Evolutionary conservation across 2,329 filamentous ascomycete species (phyloP), one percentile per base, ranked within the genome.

Genomic region (Colletotrichum sp.): DNA sequence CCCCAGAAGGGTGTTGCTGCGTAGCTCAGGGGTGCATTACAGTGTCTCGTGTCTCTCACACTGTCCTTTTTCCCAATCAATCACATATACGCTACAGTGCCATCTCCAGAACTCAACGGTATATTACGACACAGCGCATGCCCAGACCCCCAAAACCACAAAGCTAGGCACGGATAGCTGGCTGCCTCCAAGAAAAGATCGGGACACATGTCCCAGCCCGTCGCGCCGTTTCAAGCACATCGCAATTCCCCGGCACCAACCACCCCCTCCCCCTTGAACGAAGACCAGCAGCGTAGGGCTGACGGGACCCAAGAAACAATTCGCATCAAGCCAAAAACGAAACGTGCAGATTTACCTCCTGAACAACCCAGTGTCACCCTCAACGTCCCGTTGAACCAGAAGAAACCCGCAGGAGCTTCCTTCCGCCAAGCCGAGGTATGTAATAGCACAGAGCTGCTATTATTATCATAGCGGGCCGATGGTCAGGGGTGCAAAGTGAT

Each of bases 121-220:
- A 62, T 30, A 32, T n/a, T 32, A 32, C 58, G 10, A 34, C 28
- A 12, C 26, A 26, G 36, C 67, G 48, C 67, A 48, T 48, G 36
- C 26, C 12, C 18, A 21, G 34, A 34, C 3, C 58, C 30, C 28
- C 12, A 4, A 59, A 32, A 34, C 30, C 30, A 30, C 58, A 0
- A 32, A 59, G 26, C 56, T 30, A 58, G 55, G 13, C 8, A 28
- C 12, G 7, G 55, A 4, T 9, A 28, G 63, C 24, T 56, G 55
- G 52, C 34, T 69, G 34, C 66, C 67, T 62, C 56, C 56, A 4
- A 68, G 6, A 26, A 48, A 24, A 68, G 10, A 28, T 59, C 30
- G 65, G 65, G 65, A 68, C 65, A 68, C 65, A 26, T 68, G 65
- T 68, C 65, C 65, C 32, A 16, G 26, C n/a, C 62, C 62, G 28